These are phyloP conservation scores for Pachyrhizus erosus DNA, from an alignment of 306 rosid species.

Conservation along the genomic window DNA sequence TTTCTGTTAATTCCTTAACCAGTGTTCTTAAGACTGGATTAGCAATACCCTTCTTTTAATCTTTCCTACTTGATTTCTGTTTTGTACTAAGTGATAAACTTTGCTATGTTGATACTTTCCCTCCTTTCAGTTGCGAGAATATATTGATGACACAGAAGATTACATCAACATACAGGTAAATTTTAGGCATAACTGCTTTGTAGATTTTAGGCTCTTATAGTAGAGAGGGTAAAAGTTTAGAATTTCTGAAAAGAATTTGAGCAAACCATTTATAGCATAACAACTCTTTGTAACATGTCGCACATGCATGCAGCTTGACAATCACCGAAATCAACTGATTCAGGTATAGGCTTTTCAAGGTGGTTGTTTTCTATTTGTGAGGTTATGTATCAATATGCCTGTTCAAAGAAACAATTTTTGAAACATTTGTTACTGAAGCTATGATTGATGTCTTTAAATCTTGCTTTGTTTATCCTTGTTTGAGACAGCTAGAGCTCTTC, in stretches of 20 bases:
- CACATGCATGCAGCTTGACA: constrained; percentile 72
- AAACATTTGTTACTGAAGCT: not conserved
- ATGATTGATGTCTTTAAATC: not conserved
- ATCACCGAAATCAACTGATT: constrained; percentile 84
- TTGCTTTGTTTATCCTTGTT: not conserved
- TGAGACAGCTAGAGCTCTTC: constrained; percentile 77
- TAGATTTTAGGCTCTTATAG: not conserved
- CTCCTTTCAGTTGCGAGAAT: constrained; percentile 68
- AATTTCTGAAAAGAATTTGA: not conserved
- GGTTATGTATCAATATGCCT: not conserved
- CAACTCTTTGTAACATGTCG: constrained; percentile 13
- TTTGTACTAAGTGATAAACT: constrained; percentile 1
- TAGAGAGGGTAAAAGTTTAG: not conserved
- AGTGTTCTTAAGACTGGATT: no score
- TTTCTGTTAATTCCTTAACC: no score
- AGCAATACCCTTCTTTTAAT: constrained; percentile 9
- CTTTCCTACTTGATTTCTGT: constrained; percentile 3
- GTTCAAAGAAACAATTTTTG: not conserved
- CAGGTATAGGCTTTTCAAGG: constrained; percentile 57
- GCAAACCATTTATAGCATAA: constrained; percentile 12
- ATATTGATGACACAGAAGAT: constrained; percentile 88
- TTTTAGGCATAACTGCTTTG: constrained; percentile 4
- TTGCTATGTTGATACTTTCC: not conserved
- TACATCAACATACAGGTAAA: constrained; percentile 87
- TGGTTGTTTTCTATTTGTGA: not conserved